These are phyloP conservation scores for Scalesia atractyloides DNA, from an alignment of 129 eudicot genomes.

Conservation along the genomic window DNA sequence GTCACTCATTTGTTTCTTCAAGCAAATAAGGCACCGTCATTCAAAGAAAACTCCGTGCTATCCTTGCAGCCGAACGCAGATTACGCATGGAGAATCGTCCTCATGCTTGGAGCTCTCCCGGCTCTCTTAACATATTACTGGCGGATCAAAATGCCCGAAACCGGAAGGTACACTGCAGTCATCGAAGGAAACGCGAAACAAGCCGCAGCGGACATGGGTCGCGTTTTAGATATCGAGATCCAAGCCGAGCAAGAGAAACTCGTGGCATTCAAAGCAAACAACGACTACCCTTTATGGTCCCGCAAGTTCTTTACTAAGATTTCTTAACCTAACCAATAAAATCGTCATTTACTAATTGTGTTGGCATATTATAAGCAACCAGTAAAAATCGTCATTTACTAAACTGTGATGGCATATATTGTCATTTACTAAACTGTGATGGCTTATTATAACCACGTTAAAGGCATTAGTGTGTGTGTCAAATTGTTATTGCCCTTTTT, in stretches of 20 bases:
- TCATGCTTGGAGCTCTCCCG: conserved; percentile 56
- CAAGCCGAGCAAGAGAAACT: conserved; percentile 30
- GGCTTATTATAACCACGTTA: no score
- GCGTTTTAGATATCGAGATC: conserved; percentile 32
- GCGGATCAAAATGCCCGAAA: conserved; percentile 60
- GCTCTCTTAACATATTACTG: conserved; percentile 48
- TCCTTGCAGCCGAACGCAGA: conserved; percentile 34
- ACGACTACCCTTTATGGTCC: conserved; percentile 25
- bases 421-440: no score
- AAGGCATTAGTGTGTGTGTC: no score
- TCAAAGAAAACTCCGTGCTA: not conserved
- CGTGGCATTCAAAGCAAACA: not conserved
- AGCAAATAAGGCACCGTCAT: not conserved
- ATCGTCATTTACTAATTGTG: no score
- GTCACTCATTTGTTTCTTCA: conserved; percentile 16
- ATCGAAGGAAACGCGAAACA: conserved; percentile 43
- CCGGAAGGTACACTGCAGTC: conserved; percentile 52
- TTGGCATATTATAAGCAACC: no score
- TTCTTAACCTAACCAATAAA: no score
- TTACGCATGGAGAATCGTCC: conserved; percentile 49
- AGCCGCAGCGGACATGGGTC: conserved; percentile 47
- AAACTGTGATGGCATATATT: no score
- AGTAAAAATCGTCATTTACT: no score
- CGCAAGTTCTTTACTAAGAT: conserved; percentile 34
- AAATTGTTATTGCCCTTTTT: no score